Evolutionary conservation across 805 yeast genomes (phyloP).

Genomic region (Debaryomyces tyrocola): DNA sequence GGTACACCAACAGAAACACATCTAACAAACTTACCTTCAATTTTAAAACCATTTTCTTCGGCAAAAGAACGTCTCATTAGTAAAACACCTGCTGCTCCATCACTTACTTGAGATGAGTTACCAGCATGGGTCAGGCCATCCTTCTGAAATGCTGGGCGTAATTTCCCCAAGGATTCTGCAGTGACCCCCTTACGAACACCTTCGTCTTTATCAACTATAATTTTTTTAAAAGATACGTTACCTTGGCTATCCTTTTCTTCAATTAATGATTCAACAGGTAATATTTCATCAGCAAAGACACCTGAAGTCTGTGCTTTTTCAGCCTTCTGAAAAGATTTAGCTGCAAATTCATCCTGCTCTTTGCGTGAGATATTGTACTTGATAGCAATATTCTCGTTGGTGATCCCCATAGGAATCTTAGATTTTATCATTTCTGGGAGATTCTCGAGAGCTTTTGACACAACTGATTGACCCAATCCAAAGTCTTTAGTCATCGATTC

Average conservation of each 20-base stretch:
- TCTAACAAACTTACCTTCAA: constrained; percentile 77
- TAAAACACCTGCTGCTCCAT: constrained; percentile 91
- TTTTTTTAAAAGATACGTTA: constrained; percentile 41
- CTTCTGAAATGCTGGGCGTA: constrained; percentile 83
- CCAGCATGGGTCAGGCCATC: constrained; percentile 93
- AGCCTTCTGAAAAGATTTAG: constrained; percentile 82
- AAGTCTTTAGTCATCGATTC: constrained; percentile 89
- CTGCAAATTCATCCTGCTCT: constrained; percentile 87
- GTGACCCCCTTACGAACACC: constrained; percentile 91
- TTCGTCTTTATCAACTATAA: constrained; percentile 67
- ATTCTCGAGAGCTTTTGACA: constrained; percentile 28
- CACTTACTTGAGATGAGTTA: constrained; percentile 92
- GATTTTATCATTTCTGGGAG: constrained; percentile 55
- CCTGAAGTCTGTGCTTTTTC: constrained; percentile 69
- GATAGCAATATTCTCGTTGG: constrained; percentile 85
- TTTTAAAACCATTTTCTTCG: constrained; percentile 64
- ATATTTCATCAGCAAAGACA: constrained; percentile 79
- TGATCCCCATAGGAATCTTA: constrained; percentile 93
- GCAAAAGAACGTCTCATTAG: constrained; percentile 86
- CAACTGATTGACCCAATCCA: constrained; percentile 68
- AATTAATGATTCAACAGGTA: constrained; percentile 69
- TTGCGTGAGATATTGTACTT: constrained; percentile 62
- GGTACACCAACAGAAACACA: constrained; percentile 89
- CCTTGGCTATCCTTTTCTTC: constrained; percentile 61
- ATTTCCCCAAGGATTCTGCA: constrained; percentile 66